A percentile compares a stretch with the other conserved stretches of the same genome.
Conservation (phyloP, 177 flowering plant genomes). For the Vitis hybrid region DNA sequence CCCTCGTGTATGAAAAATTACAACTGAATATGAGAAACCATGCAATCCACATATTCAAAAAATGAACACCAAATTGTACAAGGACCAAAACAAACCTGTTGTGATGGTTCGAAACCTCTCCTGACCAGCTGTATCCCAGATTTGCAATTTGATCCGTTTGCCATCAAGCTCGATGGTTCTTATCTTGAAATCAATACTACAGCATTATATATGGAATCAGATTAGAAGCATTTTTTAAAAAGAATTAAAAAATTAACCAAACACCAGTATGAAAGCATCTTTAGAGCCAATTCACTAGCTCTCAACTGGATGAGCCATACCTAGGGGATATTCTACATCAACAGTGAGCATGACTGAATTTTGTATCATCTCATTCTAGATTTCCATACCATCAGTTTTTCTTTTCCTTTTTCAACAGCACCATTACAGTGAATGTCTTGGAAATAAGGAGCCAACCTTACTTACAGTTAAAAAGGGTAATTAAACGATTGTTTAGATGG, state of each 20-base stretch:
- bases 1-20: not conserved
- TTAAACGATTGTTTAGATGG: too few species aligned
- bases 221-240: not conserved
- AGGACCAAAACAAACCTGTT: constrained; percentile 35
- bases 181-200: constrained; percentile 65
- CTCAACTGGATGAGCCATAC: too few species aligned
- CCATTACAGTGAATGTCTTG: too few species aligned
- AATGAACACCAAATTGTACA: not conserved
- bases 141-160: constrained; percentile 61
- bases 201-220: not conserved
- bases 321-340: too few species aligned
- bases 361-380: too few species aligned
- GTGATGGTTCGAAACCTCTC: constrained; percentile 65
- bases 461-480: too few species aligned
- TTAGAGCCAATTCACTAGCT: too few species aligned
- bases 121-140: constrained; percentile 71
- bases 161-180: constrained; percentile 67
- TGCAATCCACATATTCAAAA: not conserved
- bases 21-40: not conserved
- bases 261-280: not conserved
- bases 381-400: too few species aligned
- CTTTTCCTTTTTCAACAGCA: too few species aligned
- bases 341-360: too few species aligned
- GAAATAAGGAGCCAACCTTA: too few species aligned
- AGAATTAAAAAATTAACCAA: not conserved